Conservation (phyloP, 495 filamentous ascomycete genomes). For the Xylaria cubensis region DNA sequence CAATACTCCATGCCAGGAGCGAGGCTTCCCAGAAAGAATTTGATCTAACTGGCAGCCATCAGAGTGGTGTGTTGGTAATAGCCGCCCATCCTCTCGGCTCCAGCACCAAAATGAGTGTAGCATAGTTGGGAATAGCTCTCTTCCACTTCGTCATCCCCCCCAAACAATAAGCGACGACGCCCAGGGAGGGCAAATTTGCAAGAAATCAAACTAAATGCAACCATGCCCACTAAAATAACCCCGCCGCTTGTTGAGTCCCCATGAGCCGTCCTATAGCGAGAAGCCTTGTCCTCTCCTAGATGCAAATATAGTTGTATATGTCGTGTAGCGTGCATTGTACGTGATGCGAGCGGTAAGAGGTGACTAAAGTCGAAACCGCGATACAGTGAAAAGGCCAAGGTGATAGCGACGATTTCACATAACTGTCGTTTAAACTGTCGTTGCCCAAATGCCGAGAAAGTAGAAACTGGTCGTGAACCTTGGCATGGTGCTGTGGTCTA, state of each 20-base stretch:
- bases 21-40: constrained; percentile 22
- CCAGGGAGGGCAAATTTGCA: neutral
- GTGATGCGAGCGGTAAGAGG: constrained; percentile 13
- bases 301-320: constrained; percentile 29
- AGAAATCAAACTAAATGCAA: constrained; percentile 10
- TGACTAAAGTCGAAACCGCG: neutral
- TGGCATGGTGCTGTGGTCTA: neutral
- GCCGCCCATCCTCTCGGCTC: neutral
- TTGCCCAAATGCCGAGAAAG: constrained; percentile 9
- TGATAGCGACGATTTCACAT: constrained; percentile 1
- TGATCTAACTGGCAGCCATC: constrained; percentile 22
- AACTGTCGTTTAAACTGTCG: constrained; percentile 17
- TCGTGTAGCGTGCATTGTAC: constrained; percentile 17
- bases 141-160: neutral
- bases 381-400: constrained; percentile 12
- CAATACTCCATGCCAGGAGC: constrained; percentile 16
- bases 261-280: constrained; percentile 16
- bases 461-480: neutral
- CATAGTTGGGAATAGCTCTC: constrained; percentile 12
- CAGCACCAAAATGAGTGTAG: constrained; percentile 23
- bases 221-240: constrained; percentile 15
- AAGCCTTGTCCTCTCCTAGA: constrained; percentile 18
- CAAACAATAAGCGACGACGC: neutral
- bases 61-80: constrained; percentile 7
- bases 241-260: neutral